Evolutionary conservation across 2,329 filamentous ascomycete species (phyloP).

Genomic region (Scedosporium minutisporum): DNA sequence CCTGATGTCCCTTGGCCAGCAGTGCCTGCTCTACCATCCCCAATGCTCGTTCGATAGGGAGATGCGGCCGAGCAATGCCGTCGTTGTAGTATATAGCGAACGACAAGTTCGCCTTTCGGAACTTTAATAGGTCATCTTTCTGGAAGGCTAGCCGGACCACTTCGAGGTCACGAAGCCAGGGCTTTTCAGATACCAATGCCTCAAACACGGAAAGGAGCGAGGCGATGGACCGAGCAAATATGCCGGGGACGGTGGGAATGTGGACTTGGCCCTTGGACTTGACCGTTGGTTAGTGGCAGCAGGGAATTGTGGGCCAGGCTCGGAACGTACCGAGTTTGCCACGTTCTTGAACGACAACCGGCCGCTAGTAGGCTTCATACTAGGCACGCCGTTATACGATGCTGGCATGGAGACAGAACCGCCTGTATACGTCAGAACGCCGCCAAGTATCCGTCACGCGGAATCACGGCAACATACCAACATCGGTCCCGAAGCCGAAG

Average conservation of each 20-base stretch:
- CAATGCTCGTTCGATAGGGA: conserved; percentile 2
- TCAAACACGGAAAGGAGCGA: neutral
- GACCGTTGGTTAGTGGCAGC: neutral
- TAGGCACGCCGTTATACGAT: neutral
- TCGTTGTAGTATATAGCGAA: neutral
- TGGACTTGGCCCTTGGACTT: neutral
- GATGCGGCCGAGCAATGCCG: conserved; percentile 1
- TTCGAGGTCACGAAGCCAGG: neutral
- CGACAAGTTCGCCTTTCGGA: neutral
- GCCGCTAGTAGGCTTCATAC: neutral
- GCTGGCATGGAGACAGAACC: neutral
- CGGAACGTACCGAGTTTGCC: neutral
- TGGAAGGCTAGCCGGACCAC: neutral
- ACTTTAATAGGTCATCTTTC: neutral
- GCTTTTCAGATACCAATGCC: neutral
- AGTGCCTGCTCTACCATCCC: neutral
- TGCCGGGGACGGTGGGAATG: neutral
- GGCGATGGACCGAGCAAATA: neutral
- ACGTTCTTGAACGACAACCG: neutral
- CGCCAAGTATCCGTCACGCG: too few species aligned
- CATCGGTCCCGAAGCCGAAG: neutral
- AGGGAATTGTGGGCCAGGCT: too few species aligned
- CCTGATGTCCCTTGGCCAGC: neutral
- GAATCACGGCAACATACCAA: neutral
- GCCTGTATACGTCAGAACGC: neutral